These are phyloP conservation scores for Pseudonitzschia multiseries DNA, from an alignment of 108 stramenopile species.

Conservation along the genomic window DNA sequence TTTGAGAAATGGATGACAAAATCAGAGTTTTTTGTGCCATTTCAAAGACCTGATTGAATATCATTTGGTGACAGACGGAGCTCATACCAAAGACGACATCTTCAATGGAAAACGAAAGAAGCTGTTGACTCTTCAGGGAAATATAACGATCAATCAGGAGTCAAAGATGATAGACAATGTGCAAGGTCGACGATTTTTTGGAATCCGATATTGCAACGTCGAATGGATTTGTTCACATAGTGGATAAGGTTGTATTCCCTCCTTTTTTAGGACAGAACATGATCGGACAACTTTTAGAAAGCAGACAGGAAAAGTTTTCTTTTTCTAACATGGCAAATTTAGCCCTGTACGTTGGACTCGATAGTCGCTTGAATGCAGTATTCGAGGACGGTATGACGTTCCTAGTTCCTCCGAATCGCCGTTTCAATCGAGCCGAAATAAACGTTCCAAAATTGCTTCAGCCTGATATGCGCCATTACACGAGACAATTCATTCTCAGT, in stretches of 20 bases:
- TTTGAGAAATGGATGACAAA: slow-evolving; percentile 21
- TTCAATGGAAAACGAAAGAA: slow-evolving; percentile 19
- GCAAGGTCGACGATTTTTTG: background rate
- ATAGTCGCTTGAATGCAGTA: slow-evolving; percentile 28
- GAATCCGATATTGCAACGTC: slow-evolving; percentile 24
- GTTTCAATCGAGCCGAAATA: slow-evolving; percentile 44
- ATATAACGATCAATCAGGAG: slow-evolving; percentile 25
- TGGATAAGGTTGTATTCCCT: slow-evolving; percentile 30
- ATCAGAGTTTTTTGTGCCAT: slow-evolving; percentile 34
- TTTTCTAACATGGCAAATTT: slow-evolving; percentile 42
- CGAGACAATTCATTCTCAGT: slow-evolving; percentile 28
- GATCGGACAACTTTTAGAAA: slow-evolving; percentile 23
- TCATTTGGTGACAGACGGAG: slow-evolving; percentile 27
- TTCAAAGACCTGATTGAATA: slow-evolving; percentile 18
- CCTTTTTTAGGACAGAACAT: slow-evolving; percentile 26
- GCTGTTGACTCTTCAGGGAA: slow-evolving; percentile 16
- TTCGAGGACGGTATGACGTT: slow-evolving; percentile 38
- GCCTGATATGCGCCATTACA: slow-evolving; percentile 29
- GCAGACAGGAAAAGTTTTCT: slow-evolving; percentile 19
- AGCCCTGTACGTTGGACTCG: slow-evolving; percentile 23
- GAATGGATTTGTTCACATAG: slow-evolving; percentile 26
- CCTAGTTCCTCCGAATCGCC: slow-evolving; percentile 41
- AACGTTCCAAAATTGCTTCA: slow-evolving; percentile 23
- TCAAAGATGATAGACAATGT: slow-evolving; percentile 26
- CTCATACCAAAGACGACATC: slow-evolving; percentile 26